These are phyloP conservation scores for Pichia occidentalis DNA, from an alignment of 805 yeast genomes.

Conservation along the genomic window DNA sequence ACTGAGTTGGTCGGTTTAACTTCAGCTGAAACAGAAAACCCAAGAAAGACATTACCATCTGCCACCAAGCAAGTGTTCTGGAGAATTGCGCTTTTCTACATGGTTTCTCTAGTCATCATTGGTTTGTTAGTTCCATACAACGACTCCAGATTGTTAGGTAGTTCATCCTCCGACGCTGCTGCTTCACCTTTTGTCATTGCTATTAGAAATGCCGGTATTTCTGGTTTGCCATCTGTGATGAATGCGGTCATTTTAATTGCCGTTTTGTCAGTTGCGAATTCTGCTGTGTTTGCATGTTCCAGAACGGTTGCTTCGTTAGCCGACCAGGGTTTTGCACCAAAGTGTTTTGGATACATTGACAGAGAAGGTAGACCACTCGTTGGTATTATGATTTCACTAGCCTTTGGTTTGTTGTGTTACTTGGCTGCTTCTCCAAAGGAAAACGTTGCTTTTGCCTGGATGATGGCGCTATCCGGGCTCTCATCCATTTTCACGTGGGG, in stretches of 20 bases:
- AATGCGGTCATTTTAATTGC: conserved; percentile 69
- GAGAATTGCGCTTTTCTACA: conserved; percentile 51
- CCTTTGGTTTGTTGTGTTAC: conserved; percentile 54
- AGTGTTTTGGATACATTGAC: conserved; percentile 60
- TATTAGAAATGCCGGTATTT: conserved; percentile 52
- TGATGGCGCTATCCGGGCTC: conserved; percentile 70
- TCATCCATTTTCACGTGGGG: conserved; percentile 80
- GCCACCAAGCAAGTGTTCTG: conserved; percentile 59
- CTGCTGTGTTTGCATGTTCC: conserved; percentile 67
- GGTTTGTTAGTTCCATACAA: conserved; percentile 54
- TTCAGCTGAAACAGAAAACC: conserved; percentile 55
- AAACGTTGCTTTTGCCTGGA: conserved; percentile 62
- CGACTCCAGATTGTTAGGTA: conserved; percentile 39
- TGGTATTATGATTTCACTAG: conserved; percentile 50
- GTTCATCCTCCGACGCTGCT: conserved; percentile 43
- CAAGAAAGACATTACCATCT: conserved; percentile 50
- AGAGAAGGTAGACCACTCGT: conserved; percentile 71
- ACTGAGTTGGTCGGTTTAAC: conserved; percentile 57
- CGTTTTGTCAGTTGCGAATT: conserved; percentile 70
- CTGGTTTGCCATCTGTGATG: conserved; percentile 63
- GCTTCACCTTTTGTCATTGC: conserved; percentile 79
- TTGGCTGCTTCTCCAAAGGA: conserved; percentile 54
- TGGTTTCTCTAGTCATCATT: conserved; percentile 39
- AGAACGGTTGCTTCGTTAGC: conserved; percentile 64
- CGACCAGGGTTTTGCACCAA: conserved; percentile 65